A percentile compares a stretch with the other conserved stretches of the same genome.
Evolutionary conservation across 164 flowering plant genomes (phyloP).

Genomic region (Aristolochia fimbriata): DNA sequence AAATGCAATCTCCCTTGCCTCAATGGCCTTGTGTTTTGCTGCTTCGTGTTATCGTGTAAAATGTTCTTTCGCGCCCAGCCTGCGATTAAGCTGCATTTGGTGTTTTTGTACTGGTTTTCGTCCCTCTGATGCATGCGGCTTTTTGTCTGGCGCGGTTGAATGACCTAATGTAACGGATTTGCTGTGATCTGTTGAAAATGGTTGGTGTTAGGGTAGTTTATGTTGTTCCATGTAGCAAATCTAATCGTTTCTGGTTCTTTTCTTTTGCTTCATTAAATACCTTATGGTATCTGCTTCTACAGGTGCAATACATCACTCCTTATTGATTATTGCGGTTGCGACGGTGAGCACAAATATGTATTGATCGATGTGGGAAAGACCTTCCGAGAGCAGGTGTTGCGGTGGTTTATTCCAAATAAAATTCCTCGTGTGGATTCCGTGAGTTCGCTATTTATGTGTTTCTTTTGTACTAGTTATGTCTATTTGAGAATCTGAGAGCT

Average conservation of each 20-base stretch:
- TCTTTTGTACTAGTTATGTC: background rate
- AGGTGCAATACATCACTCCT: conserved; percentile 97
- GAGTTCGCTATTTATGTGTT: conserved; percentile 8
- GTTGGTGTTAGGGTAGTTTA: too few relatives aligned
- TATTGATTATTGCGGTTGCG: conserved; percentile 48
- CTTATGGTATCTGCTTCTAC: conserved; percentile 11
- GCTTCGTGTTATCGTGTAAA: background rate
- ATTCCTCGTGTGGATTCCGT: conserved; percentile 64
- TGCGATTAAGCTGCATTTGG: background rate
- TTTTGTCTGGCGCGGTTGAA: background rate
- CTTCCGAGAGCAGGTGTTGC: conserved; percentile 85
- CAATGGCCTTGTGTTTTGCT: background rate
- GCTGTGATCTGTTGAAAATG: too few relatives aligned
- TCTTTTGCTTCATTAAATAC: background rate
- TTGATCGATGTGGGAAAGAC: conserved; percentile 92
- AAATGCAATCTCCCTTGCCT: background rate
- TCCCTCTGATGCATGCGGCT: background rate
- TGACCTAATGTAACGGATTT: too few relatives aligned
- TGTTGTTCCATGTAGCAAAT: too few relatives aligned
- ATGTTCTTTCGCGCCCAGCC: background rate
- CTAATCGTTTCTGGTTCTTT: background rate
- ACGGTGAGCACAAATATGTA: conserved; percentile 63
- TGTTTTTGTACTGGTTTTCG: background rate
- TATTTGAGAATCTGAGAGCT: background rate
- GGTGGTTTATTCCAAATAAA: conserved; percentile 60